Evolutionary conservation across 2,329 filamentous ascomycete genomes (phyloP), one percentile per base, ranked within the genome.

Genomic region (Fusarium liriodendri): DNA sequence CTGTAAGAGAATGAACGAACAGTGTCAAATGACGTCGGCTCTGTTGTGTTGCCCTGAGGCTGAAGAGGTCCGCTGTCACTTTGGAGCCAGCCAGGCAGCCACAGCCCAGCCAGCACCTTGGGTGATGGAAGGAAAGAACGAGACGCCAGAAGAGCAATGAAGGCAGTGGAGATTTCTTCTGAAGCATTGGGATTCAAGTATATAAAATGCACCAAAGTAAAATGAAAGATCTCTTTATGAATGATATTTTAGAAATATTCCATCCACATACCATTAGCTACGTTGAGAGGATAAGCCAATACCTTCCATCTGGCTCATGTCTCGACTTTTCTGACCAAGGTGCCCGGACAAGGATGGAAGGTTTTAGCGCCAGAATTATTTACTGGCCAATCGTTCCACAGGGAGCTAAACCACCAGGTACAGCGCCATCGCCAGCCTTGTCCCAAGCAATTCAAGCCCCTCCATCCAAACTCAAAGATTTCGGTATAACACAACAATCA

Each of bases 401-500:
- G 33, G 18, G 25, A 57, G 18, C 70, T 50, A 62, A 61, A 60
- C 40, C 58, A 50, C 59, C 55, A 72, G 54, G 62, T 62, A 66
- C 54, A 35, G 29, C 45, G 25, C 40, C 55, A 50, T 40, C 55
- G 33, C 14, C 33, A 37, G 69, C 69, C 69, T 72, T 32, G 54
- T 72, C 50, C 37, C 47, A 32, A 32, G 35, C 35, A 62, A 32
- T 52, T 71, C 29, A 50, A 67, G 62, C 70, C 70, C 69, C 70
- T 74, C 72, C 69, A 50, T 67, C 69, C 42, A 66, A 73, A 60
- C 58, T 35, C 37, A 52, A 32, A 32, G 33, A 59, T 16, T 10
- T 25, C 18, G 6, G 61, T 22, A 64, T 18, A 61, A 8, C 58
- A 29, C 6, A 45, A 62, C 63, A 76, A 83, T 67, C 55, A 96